Conservation (phyloP, 2,329 filamentous ascomycete species). For the Aspergillus calidoustus region DNA sequence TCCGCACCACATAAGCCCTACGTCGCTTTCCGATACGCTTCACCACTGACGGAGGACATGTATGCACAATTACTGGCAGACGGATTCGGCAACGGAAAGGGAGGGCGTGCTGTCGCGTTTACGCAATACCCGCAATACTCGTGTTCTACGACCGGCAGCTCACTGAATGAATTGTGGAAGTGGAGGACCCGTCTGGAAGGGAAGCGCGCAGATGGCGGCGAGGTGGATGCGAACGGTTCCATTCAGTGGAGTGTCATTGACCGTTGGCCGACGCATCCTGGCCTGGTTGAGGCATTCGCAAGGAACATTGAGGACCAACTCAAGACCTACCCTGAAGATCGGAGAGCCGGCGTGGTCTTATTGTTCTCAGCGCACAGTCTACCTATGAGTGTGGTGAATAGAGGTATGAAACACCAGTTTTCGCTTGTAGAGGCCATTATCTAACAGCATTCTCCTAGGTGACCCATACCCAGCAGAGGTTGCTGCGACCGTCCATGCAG, state of each 20-base stretch:
- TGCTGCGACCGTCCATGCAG: conserved; percentile 90
- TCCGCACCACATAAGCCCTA: conserved; percentile 97
- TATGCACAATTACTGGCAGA: conserved; percentile 82
- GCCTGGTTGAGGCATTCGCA: conserved; percentile 89
- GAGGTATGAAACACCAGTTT: conserved; percentile 58
- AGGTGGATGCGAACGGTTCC: conserved; percentile 63
- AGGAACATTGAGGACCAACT: conserved; percentile 88
- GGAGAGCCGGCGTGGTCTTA: conserved; percentile 78
- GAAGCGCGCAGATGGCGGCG: conserved; percentile 62
- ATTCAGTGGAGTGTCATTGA: conserved; percentile 98
- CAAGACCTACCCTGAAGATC: conserved; percentile 79
- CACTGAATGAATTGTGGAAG: conserved; percentile 96
- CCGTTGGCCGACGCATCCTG: conserved; percentile 90
- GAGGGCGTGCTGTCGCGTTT: conserved; percentile 94
- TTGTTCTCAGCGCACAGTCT: conserved; percentile 95
- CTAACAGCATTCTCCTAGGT: conserved; percentile 52
- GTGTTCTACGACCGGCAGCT: conserved; percentile 95
- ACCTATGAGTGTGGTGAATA: conserved; percentile 96
- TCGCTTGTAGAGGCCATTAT: neutral
- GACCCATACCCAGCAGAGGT: conserved; percentile 96
- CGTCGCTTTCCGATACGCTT: conserved; percentile 93
- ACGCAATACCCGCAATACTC: conserved; percentile 99
- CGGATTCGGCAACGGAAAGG: conserved; percentile 85
- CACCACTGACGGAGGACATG: conserved; percentile 92
- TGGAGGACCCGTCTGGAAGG: conserved; percentile 87